These are phyloP conservation scores for Ceratobasidium sp. DNA, from an alignment of 1,284 basidiomycete species.

Conservation along the genomic window DNA sequence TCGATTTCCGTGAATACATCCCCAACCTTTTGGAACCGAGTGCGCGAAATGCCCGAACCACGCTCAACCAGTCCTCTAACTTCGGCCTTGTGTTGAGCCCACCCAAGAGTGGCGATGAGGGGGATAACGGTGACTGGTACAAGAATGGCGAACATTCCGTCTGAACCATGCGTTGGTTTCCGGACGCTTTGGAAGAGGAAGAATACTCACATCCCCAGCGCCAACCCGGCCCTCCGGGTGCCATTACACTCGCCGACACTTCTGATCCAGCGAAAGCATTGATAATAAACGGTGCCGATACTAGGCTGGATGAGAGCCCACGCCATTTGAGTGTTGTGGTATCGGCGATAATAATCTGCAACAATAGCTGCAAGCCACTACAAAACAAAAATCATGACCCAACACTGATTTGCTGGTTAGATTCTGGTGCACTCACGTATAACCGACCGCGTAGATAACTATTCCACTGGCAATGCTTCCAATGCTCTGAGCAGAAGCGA, in stretches of 20 bases:
- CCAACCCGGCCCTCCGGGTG: conserved; percentile 53
- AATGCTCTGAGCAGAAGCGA: conserved; percentile 56
- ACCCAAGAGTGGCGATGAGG: conserved; percentile 69
- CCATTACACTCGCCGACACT: conserved; percentile 56
- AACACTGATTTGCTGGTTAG: background rate
- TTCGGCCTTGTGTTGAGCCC: conserved; percentile 71
- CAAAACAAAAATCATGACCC: conserved; percentile 45
- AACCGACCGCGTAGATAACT: conserved; percentile 43
- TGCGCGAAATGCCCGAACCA: conserved; percentile 29
- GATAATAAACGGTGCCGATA: conserved; percentile 57
- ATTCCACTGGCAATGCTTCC: conserved; percentile 56
- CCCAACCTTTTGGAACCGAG: conserved; percentile 48
- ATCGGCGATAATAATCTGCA: conserved; percentile 58
- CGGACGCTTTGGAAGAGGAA: conserved; percentile 47
- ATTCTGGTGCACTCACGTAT: conserved; percentile 49
- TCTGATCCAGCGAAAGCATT: conserved; percentile 57
- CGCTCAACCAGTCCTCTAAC: conserved; percentile 57
- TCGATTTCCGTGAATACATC: conserved; percentile 62
- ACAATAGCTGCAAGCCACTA: conserved; percentile 57
- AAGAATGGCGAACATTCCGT: conserved; percentile 71
- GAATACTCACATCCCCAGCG: conserved; percentile 61
- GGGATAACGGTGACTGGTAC: conserved; percentile 63
- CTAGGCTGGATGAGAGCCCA: conserved; percentile 56
- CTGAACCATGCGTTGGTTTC: conserved; percentile 50
- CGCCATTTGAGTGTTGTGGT: conserved; percentile 62